Evolutionary conservation across 352 stramenopile species (phyloP).

Genomic region (Hyaloperonospora brassicae): DNA sequence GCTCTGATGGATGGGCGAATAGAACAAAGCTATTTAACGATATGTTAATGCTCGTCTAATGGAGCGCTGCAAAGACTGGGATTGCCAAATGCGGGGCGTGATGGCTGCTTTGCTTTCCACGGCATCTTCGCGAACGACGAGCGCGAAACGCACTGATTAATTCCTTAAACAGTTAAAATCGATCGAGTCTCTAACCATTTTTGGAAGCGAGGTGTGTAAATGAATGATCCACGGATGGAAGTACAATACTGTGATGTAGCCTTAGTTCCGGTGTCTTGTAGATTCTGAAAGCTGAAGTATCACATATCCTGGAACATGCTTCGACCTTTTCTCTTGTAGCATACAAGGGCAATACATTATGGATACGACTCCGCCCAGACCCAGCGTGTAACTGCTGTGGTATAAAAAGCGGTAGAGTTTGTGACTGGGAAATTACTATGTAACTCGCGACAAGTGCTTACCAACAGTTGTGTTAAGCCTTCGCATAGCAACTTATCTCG

Average conservation of each 20-base stretch:
- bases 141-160: constrained; percentile 9
- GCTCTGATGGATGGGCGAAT: constrained; percentile 8
- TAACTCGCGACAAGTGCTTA: constrained; percentile 31
- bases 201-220: constrained; percentile 31
- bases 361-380: constrained; percentile 18
- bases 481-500: constrained; percentile 42
- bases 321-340: constrained; percentile 20
- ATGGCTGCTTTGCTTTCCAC: constrained; percentile 17
- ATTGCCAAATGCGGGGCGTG: constrained; percentile 16
- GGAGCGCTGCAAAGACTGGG: constrained; percentile 12
- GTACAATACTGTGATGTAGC: constrained; percentile 4
- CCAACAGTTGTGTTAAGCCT: constrained; percentile 22
- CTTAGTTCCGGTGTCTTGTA: constrained; percentile 7
- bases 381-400: constrained; percentile 18
- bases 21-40: constrained; percentile 11
- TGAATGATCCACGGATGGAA: constrained; percentile 1
- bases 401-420: constrained; percentile 36
- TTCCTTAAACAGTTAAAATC: constrained; percentile 16
- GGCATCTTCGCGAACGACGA: constrained; percentile 12
- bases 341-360: constrained; percentile 19
- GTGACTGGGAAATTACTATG: constrained; percentile 40
- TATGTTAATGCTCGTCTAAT: constrained; percentile 28
- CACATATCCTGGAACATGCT: constrained; percentile 15
- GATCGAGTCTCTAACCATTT: constrained; percentile 15
- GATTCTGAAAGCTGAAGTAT: constrained; percentile 19